phyloP scores from a whole-genome alignment of 2,329 filamentous ascomycete species.

The Gyromitra esculenta region DNA sequence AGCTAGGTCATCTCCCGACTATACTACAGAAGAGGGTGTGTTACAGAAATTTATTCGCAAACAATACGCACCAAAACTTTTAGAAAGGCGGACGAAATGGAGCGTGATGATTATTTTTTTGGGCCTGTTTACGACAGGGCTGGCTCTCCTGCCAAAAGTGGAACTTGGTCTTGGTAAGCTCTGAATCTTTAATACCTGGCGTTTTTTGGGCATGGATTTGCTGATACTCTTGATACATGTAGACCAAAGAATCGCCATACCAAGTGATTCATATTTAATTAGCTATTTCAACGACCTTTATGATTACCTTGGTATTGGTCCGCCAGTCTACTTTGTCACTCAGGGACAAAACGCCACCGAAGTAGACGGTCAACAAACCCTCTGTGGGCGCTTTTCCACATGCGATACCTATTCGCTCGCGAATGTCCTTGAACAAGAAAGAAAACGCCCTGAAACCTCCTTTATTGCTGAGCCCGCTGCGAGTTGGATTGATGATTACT shows the following conservation, averaged over 20 bases:
- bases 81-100: slow-evolving; percentile 82
- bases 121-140: slow-evolving; percentile 82
- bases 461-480: slow-evolving; percentile 89
- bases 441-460: slow-evolving; percentile 85
- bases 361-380: slow-evolving; percentile 78
- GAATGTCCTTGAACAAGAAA: slow-evolving; percentile 91
- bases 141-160: slow-evolving; percentile 85
- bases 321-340: slow-evolving; percentile 96
- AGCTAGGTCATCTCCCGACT: slow-evolving; percentile 65
- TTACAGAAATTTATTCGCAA: slow-evolving; percentile 91
- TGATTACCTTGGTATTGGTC: slow-evolving; percentile 87
- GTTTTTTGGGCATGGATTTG: background rate
- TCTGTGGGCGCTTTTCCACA: slow-evolving; percentile 90
- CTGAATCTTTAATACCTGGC: background rate
- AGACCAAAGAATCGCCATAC: slow-evolving; percentile 93
- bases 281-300: slow-evolving; percentile 97
- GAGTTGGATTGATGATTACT: slow-evolving; percentile 97
- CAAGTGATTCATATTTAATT: slow-evolving; percentile 92
- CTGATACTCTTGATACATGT: slow-evolving; percentile 28
- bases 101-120: slow-evolving; percentile 82
- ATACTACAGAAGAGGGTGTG: slow-evolving; percentile 79
- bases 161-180: slow-evolving; percentile 73
- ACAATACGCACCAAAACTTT: slow-evolving; percentile 81
- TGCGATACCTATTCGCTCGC: slow-evolving; percentile 85
- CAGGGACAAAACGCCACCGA: slow-evolving; percentile 80